Percentiles rank a stretch among this genome's conserved stretches.
Conservation (phyloP, 768 basidiomycete species). For the Leccinum incarnatum region DNA sequence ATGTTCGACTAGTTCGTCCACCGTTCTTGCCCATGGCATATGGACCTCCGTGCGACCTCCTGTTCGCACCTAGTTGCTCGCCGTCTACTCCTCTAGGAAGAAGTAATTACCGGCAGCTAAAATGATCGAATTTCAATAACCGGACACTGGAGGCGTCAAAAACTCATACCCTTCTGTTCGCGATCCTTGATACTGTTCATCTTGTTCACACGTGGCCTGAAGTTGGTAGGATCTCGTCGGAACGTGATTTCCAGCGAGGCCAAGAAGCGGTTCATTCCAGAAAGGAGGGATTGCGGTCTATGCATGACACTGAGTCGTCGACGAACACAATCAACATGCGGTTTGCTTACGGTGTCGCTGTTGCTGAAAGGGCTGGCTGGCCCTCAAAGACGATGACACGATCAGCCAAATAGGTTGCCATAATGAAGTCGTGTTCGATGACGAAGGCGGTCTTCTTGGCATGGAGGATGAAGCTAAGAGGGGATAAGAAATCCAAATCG, state of each 20-base stretch:
- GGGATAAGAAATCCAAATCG: conserved; percentile 2
- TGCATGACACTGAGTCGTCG: conserved; percentile 1
- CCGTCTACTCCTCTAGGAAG: conserved; percentile 78
- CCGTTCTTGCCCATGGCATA: background rate
- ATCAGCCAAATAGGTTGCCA: conserved; percentile 99
- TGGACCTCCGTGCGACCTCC: background rate
- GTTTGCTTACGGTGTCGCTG: conserved; percentile 77
- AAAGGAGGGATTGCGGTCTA: conserved; percentile 90
- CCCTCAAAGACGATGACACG: conserved; percentile 94
- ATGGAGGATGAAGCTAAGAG: conserved; percentile 81
- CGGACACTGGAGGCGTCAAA: background rate
- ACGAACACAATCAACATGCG: background rate
- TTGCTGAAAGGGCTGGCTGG: conserved; percentile 81
- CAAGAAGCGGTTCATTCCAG: conserved; percentile 98
- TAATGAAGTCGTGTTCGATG: conserved; percentile 99
- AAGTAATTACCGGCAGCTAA: conserved; percentile 83
- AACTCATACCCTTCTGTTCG: conserved; percentile 73
- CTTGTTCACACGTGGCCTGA: conserved; percentile 87
- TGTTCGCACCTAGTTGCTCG: background rate
- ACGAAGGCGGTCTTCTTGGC: conserved; percentile 98
- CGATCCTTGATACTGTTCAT: conserved; percentile 80
- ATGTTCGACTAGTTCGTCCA: conserved; percentile 14
- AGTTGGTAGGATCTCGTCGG: conserved; percentile 95
- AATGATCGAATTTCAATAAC: conserved; percentile 11
- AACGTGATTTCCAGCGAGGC: conserved; percentile 96